These are phyloP conservation scores for Malassezia brasiliensis DNA, from an alignment of 1,284 basidiomycete species.

Conservation along the genomic window DNA sequence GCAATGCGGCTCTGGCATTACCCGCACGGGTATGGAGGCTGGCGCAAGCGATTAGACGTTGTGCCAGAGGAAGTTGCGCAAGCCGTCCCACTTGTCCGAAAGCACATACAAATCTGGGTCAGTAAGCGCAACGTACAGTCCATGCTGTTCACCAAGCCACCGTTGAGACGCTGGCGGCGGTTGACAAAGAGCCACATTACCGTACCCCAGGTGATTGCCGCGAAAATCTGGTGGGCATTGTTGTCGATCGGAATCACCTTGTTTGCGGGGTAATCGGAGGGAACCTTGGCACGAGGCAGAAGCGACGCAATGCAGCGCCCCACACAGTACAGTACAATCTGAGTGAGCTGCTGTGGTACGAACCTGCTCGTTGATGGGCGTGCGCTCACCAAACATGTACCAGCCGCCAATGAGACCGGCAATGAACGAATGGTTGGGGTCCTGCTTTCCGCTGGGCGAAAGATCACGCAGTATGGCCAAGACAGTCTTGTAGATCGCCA, in stretches of 20 bases:
- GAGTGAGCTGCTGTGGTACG: constrained; percentile 33
- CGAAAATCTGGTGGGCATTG: constrained; percentile 73
- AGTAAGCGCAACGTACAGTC: constrained; percentile 33
- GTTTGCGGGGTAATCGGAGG: constrained; percentile 29
- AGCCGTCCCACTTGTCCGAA: constrained; percentile 45
- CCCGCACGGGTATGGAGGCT: not conserved
- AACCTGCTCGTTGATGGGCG: constrained; percentile 96
- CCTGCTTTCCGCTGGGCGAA: constrained; percentile 58
- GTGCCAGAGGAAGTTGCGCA: constrained; percentile 47
- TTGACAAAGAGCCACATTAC: constrained; percentile 94
- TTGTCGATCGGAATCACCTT: constrained; percentile 52
- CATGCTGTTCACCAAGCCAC: constrained; percentile 65
- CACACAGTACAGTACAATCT: constrained; percentile 79
- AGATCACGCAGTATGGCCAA: constrained; percentile 63
- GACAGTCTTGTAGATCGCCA: constrained; percentile 80
- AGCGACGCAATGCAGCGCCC: constrained; percentile 39
- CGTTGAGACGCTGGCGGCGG: constrained; percentile 74
- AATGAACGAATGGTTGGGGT: constrained; percentile 66
- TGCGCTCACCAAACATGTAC: constrained; percentile 82
- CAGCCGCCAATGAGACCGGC: constrained; percentile 88
- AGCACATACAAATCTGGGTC: constrained; percentile 42
- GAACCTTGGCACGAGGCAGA: constrained; percentile 38
- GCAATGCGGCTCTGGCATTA: not conserved
- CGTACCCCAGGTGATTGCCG: constrained; percentile 83
- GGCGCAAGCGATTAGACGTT: constrained; percentile 28